These are phyloP conservation scores for Cystobasidium pallidum DNA, from an alignment of 1,284 basidiomycete species.

Conservation along the genomic window DNA sequence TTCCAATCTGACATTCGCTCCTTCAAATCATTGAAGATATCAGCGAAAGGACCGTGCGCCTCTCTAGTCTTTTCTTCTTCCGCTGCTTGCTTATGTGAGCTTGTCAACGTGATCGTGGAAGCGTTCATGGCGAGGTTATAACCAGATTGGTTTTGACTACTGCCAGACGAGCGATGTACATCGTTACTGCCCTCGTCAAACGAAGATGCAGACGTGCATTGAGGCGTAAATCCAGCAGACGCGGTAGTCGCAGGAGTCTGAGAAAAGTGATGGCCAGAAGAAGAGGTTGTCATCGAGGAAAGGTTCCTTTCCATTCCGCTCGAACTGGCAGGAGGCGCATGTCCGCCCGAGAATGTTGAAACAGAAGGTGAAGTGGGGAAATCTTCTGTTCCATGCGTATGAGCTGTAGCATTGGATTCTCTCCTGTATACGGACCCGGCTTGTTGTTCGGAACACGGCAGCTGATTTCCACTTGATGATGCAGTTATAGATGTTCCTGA, in stretches of 20 bases:
- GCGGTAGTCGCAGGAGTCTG: constrained; percentile 33
- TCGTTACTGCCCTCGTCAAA: not conserved
- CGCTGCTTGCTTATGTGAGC: constrained; percentile 11
- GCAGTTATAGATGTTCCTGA: constrained; percentile 9
- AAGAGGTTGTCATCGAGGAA: not conserved
- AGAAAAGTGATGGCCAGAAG: not conserved
- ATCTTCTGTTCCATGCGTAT: constrained; percentile 35
- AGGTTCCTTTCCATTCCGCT: constrained; percentile 29
- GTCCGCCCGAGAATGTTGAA: constrained; percentile 31
- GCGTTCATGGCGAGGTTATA: constrained; percentile 12
- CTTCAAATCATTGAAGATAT: constrained; percentile 82
- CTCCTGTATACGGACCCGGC: constrained; percentile 6
- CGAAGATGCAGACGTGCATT: constrained; percentile 27
- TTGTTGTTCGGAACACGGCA: not conserved
- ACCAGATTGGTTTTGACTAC: not conserved
- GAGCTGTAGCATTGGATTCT: constrained; percentile 38
- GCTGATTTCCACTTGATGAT: not conserved
- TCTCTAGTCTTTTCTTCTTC: constrained; percentile 40
- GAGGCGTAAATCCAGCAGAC: constrained; percentile 32
- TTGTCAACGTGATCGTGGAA: constrained; percentile 28
- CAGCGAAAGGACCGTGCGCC: constrained; percentile 61
- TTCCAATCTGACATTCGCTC: constrained; percentile 92
- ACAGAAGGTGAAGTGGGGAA: constrained; percentile 43
- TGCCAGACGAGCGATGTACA: not conserved
- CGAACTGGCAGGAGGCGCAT: constrained; percentile 8